Conservation (phyloP, 2,329 filamentous ascomycete genomes). For the Karstenula rhodostoma region DNA sequence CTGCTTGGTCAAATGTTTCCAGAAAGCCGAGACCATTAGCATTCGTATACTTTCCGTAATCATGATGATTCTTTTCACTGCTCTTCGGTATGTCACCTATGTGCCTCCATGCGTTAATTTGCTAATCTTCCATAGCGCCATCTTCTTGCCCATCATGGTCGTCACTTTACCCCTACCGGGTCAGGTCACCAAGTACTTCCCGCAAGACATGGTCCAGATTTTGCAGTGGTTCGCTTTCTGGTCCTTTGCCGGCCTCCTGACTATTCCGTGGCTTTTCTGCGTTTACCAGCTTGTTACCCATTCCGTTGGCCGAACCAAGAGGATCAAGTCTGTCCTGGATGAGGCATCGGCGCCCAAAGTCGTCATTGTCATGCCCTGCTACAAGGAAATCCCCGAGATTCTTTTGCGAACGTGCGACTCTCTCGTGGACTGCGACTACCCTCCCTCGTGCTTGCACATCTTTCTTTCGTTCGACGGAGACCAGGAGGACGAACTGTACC, state of each 20-base stretch:
- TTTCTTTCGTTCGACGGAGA: constrained; percentile 96
- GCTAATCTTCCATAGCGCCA: constrained; percentile 63
- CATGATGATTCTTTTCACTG: constrained; percentile 76
- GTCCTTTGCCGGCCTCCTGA: constrained; percentile 85
- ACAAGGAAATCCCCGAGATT: constrained; percentile 86
- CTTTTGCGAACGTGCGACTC: constrained; percentile 88
- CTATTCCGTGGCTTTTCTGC: constrained; percentile 91
- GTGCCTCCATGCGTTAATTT: too few relatives aligned
- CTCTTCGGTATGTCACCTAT: constrained; percentile 69
- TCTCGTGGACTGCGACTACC: constrained; percentile 92
- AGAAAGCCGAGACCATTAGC: constrained; percentile 88
- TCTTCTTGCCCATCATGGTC: constrained; percentile 93
- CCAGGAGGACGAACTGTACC: constrained; percentile 85
- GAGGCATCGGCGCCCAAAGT: constrained; percentile 89
- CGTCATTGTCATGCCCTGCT: constrained; percentile 96
- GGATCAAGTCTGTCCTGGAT: constrained; percentile 84
- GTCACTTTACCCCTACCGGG: constrained; percentile 86
- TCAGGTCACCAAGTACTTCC: constrained; percentile 76
- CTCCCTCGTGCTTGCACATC: constrained; percentile 88
- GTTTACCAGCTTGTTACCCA: constrained; percentile 91
- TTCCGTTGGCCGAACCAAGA: constrained; percentile 80
- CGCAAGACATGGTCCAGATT: constrained; percentile 69
- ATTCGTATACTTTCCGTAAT: constrained; percentile 79
- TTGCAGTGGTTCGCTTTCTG: constrained; percentile 97
- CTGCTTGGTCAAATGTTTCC: constrained; percentile 85